Conservation (phyloP, 108 stramenopile genomes). For the Stephanodiscus minutulus region DNA sequence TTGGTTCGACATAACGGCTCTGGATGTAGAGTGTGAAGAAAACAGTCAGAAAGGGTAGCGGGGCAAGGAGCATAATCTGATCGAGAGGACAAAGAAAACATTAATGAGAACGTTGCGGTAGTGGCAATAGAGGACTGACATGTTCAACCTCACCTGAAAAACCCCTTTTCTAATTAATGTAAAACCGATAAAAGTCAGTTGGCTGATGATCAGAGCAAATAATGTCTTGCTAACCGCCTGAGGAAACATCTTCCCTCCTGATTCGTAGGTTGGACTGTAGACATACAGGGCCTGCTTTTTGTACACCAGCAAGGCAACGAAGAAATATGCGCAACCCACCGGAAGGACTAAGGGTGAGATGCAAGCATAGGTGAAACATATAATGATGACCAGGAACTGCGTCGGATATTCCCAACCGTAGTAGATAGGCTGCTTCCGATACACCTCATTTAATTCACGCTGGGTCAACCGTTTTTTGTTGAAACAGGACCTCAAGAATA, state of each 20-base stretch:
- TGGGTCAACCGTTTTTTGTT: slow-evolving; percentile 55
- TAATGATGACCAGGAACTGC: slow-evolving; percentile 58
- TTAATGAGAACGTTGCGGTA: background rate
- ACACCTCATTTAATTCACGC: slow-evolving; percentile 52
- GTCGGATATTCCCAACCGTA: slow-evolving; percentile 68
- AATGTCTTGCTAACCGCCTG: slow-evolving; percentile 72
- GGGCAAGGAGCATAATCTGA: slow-evolving; percentile 56
- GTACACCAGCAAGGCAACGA: slow-evolving; percentile 56
- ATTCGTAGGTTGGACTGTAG: slow-evolving; percentile 65
- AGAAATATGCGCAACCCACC: slow-evolving; percentile 56
- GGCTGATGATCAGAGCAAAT: slow-evolving; percentile 80
- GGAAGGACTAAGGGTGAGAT: slow-evolving; percentile 60
- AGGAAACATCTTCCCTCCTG: slow-evolving; percentile 55
- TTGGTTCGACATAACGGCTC: slow-evolving; percentile 67
- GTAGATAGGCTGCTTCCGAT: slow-evolving; percentile 47
- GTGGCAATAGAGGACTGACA: slow-evolving; percentile 6
- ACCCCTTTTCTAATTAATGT: slow-evolving; percentile 66
- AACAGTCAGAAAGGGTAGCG: slow-evolving; percentile 74
- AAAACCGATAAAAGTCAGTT: slow-evolving; percentile 85
- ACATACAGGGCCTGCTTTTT: slow-evolving; percentile 64
- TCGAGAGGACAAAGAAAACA: background rate
- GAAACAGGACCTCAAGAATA: slow-evolving; percentile 48
- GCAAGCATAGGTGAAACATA: slow-evolving; percentile 63
- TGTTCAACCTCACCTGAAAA: slow-evolving; percentile 48
- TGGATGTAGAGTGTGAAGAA: slow-evolving; percentile 67